Evolutionary conservation across 495 filamentous ascomycete species (phyloP).

Genomic region (Penicillium canescens): DNA sequence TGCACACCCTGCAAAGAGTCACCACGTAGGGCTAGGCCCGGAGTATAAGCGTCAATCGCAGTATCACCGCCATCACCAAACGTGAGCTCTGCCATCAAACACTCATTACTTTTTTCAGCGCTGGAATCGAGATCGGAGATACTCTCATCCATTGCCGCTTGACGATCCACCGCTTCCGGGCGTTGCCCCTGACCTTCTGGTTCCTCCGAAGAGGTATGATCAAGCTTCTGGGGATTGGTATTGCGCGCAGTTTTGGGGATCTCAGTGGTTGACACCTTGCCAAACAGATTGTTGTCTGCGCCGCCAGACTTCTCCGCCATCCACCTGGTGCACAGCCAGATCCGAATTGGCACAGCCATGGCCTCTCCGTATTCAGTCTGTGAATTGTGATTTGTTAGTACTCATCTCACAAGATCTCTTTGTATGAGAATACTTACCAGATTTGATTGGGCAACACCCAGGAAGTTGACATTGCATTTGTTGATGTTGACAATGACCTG

Average conservation of each 20-base stretch:
- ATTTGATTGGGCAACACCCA: too few relatives aligned
- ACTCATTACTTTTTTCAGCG: too few relatives aligned
- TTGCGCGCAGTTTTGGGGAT: neutral
- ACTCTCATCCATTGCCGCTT: too few relatives aligned
- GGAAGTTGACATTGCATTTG: neutral
- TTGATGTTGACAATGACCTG: slow-evolving; percentile 4
- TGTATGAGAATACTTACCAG: neutral
- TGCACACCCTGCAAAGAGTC: neutral
- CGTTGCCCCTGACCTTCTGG: too few relatives aligned
- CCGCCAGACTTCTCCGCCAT: neutral
- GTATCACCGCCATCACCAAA: neutral
- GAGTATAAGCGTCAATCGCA: neutral
- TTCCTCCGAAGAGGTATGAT: too few relatives aligned
- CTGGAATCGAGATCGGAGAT: too few relatives aligned
- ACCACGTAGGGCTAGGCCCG: neutral
- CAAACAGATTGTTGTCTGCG: neutral
- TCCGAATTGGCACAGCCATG: slow-evolving; percentile 10
- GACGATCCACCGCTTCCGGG: too few relatives aligned
- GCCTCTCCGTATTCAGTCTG: slow-evolving; percentile 3
- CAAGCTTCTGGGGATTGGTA: neutral
- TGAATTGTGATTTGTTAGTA: neutral
- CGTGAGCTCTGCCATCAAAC: neutral
- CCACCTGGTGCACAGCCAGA: slow-evolving; percentile 9
- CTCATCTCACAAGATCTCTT: neutral
- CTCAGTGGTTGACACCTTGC: neutral